Conservation (phyloP, 1,284 basidiomycete genomes). For the Ganoderma sp. region DNA sequence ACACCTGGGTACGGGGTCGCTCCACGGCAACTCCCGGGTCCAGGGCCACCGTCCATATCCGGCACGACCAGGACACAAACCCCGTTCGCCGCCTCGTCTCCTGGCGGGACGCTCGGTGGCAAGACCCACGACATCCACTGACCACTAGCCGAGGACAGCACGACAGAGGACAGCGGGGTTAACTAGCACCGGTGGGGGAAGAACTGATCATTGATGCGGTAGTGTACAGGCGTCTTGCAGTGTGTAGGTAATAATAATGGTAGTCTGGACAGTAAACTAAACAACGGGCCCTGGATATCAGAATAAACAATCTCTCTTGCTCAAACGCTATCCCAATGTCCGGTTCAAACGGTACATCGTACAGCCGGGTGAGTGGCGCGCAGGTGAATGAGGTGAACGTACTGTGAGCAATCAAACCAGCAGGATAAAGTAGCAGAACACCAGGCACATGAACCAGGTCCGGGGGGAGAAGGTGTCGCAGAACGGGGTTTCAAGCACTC, state of each 20-base stretch:
- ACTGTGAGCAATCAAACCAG: constrained; percentile 21
- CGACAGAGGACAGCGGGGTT: not conserved
- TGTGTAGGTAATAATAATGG: constrained; percentile 21
- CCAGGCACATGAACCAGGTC: constrained; percentile 10
- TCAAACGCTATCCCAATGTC: constrained; percentile 24
- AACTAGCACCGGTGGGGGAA: constrained; percentile 15
- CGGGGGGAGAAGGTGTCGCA: not conserved
- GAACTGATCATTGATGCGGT: constrained; percentile 33
- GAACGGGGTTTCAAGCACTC: constrained; percentile 25
- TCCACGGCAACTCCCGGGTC: constrained; percentile 25
- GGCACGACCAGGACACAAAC: not conserved
- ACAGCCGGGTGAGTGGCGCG: constrained; percentile 28
- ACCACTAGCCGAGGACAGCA: not conserved
- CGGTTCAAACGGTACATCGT: constrained; percentile 4
- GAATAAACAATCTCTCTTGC: constrained; percentile 19
- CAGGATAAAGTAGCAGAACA: constrained; percentile 13
- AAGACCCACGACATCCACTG: not conserved
- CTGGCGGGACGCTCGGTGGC: not conserved
- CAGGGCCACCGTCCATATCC: not conserved
- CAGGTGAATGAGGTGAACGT: constrained; percentile 27
- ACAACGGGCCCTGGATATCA: constrained; percentile 18
- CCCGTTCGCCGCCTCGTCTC: not conserved
- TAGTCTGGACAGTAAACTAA: constrained; percentile 11
- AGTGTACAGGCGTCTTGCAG: constrained; percentile 30
- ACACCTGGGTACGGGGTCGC: not conserved